Evolutionary conservation across 192 early-diverging fungal species (phyloP).

Genomic region (Entomortierella beljakovae): DNA sequence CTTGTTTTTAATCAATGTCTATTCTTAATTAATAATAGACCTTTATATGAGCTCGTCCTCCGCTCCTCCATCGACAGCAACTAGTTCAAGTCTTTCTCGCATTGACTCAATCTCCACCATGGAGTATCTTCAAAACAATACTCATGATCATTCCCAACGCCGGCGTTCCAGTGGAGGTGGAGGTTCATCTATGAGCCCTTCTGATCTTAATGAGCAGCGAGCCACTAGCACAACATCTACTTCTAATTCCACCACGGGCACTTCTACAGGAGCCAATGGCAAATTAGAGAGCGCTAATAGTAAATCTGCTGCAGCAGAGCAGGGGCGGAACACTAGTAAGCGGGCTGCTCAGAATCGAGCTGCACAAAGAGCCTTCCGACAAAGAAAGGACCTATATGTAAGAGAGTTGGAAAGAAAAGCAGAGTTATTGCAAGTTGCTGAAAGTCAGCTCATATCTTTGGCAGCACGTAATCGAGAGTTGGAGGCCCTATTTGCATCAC

Average conservation of each 20-base stretch:
- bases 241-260: neutral
- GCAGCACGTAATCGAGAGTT: slow-evolving; percentile 26
- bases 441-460: slow-evolving; percentile 13
- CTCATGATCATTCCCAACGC: slow-evolving; percentile 10
- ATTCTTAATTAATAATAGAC: slow-evolving; percentile 24
- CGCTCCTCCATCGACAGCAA: slow-evolving; percentile 9
- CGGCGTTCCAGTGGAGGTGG: neutral
- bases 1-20: too few species aligned
- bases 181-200: neutral
- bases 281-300: slow-evolving; percentile 8
- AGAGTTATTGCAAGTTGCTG: slow-evolving; percentile 42
- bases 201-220: neutral
- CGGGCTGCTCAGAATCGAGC: slow-evolving; percentile 94
- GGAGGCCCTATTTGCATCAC: slow-evolving; percentile 19
- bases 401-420: slow-evolving; percentile 82
- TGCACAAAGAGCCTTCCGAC: slow-evolving; percentile 90
- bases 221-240: neutral
- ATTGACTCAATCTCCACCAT: slow-evolving; percentile 15
- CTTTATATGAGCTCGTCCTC: slow-evolving; percentile 29
- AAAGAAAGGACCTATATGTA: slow-evolving; percentile 85
- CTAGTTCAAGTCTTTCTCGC: slow-evolving; percentile 18
- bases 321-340: slow-evolving; percentile 60
- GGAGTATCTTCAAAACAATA: slow-evolving; percentile 9
- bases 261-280: slow-evolving; percentile 5
- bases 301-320: slow-evolving; percentile 13